Evolutionary conservation across 768 basidiomycete species (phyloP).

Genomic region (Amanita pseudoporphyria): DNA sequence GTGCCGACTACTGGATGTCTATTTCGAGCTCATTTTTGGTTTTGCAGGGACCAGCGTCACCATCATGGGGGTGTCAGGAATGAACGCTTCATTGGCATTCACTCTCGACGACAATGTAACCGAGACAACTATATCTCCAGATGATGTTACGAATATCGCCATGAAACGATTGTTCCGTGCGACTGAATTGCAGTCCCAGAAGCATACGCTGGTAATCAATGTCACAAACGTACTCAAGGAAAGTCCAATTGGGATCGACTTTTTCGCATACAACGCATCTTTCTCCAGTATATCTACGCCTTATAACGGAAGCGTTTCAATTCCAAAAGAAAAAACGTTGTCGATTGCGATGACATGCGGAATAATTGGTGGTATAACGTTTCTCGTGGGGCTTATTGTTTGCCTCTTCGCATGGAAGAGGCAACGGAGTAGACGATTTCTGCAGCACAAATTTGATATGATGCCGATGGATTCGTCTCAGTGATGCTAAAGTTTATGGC

Average conservation of each 20-base stretch:
- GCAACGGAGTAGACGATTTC: not conserved
- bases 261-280: slow-evolving; percentile 29
- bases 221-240: slow-evolving; percentile 23
- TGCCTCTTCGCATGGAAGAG: slow-evolving; percentile 1
- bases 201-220: slow-evolving; percentile 28
- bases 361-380: slow-evolving; percentile 11
- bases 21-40: not conserved
- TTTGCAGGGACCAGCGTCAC: slow-evolving; percentile 25
- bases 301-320: not conserved
- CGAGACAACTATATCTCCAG: slow-evolving; percentile 16
- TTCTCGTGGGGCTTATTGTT: slow-evolving; percentile 3
- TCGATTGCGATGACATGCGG: slow-evolving; percentile 11
- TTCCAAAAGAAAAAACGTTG: not conserved
- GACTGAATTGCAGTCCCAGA: slow-evolving; percentile 21
- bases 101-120: slow-evolving; percentile 25
- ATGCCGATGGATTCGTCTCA: not conserved
- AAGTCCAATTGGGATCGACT: slow-evolving; percentile 28
- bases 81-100: slow-evolving; percentile 14
- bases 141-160: slow-evolving; percentile 20
- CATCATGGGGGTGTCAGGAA: slow-evolving; percentile 2
- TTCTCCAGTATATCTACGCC: slow-evolving; percentile 15
- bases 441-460: not conserved
- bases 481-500: too few species aligned
- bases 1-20: not conserved
- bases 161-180: slow-evolving; percentile 27